Conservation (phyloP, 2,329 filamentous ascomycete species). For the Decorospora gaudefroyi region DNA sequence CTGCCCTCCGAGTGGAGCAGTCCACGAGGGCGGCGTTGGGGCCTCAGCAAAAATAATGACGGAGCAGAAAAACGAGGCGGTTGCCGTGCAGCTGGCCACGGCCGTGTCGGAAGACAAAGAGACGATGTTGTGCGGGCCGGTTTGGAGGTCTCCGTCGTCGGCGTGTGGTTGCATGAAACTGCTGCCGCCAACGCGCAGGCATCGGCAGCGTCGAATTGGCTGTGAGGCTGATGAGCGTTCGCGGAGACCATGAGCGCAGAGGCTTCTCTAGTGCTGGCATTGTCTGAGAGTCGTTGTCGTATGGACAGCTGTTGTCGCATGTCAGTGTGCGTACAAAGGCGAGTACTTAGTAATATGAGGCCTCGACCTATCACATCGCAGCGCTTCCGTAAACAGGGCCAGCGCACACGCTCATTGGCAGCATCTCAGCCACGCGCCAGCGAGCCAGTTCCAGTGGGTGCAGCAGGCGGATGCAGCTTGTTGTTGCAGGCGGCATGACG, state of each 20-base stretch:
- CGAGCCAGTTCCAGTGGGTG: too few species aligned
- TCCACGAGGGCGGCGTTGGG: slow-evolving; percentile 23
- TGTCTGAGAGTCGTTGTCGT: neutral
- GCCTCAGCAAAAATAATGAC: slow-evolving; percentile 29
- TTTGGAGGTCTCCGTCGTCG: too few species aligned
- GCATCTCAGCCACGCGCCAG: slow-evolving; percentile 30
- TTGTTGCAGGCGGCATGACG: slow-evolving; percentile 22
- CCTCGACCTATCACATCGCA: slow-evolving; percentile 1
- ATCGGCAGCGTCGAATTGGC: slow-evolving; percentile 26
- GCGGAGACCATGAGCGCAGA: too few species aligned
- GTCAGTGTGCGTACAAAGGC: slow-evolving; percentile 6
- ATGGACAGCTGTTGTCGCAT: slow-evolving; percentile 7
- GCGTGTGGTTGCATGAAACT: slow-evolving; percentile 25
- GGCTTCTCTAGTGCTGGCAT: too few species aligned
- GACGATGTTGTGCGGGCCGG: slow-evolving; percentile 31
- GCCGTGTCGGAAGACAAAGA: slow-evolving; percentile 20
- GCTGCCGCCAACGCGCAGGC: slow-evolving; percentile 19
- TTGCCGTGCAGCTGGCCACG: neutral
- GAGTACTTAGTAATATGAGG: slow-evolving; percentile 1
- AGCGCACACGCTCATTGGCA: slow-evolving; percentile 18
- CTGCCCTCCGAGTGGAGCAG: slow-evolving; percentile 24
- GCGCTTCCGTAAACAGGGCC: slow-evolving; percentile 4
- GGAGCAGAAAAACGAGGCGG: slow-evolving; percentile 24
- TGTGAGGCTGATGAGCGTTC: slow-evolving; percentile 2
- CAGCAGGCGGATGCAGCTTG: slow-evolving; percentile 19